These are phyloP conservation scores for Alliaria petiolata DNA, from an alignment of 345 rosid genomes.

Conservation along the genomic window DNA sequence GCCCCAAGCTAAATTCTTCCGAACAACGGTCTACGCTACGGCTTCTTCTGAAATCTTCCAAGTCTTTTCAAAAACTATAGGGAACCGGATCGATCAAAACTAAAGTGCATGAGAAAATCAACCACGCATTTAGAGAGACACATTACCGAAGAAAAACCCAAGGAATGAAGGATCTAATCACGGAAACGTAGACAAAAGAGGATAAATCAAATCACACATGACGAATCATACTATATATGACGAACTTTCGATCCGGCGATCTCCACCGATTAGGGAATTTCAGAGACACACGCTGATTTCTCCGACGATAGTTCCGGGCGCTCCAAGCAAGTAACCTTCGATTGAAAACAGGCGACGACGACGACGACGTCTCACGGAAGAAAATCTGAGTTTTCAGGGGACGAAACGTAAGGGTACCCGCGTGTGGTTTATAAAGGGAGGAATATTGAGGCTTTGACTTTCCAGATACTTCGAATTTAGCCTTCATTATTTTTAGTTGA, in stretches of 20 bases:
- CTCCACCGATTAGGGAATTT: constrained; percentile 31
- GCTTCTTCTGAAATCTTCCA: background rate
- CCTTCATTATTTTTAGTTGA: background rate
- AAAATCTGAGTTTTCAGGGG: background rate
- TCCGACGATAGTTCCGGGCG: background rate
- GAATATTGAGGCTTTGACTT: constrained; percentile 1
- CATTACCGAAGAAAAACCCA: constrained; percentile 21
- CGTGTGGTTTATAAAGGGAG: constrained; percentile 2
- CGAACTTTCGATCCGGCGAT: constrained; percentile 53
- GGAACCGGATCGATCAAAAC: constrained; percentile 3
- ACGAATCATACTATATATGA: constrained; percentile 26
- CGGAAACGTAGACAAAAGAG: background rate
- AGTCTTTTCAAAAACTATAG: background rate
- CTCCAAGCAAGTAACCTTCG: constrained; percentile 6
- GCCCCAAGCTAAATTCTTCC: background rate
- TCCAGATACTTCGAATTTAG: constrained; percentile 31
- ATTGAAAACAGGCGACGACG: background rate
- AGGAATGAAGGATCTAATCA: background rate
- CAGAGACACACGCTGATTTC: background rate
- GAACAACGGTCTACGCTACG: background rate
- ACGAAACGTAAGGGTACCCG: background rate
- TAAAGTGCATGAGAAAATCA: background rate
- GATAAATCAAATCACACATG: background rate
- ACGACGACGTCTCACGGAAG: background rate
- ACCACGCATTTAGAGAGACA: constrained; percentile 1